phyloP scores from a whole-genome alignment of 2,329 filamentous ascomycete genomes.

The Alternaria longipes region DNA sequence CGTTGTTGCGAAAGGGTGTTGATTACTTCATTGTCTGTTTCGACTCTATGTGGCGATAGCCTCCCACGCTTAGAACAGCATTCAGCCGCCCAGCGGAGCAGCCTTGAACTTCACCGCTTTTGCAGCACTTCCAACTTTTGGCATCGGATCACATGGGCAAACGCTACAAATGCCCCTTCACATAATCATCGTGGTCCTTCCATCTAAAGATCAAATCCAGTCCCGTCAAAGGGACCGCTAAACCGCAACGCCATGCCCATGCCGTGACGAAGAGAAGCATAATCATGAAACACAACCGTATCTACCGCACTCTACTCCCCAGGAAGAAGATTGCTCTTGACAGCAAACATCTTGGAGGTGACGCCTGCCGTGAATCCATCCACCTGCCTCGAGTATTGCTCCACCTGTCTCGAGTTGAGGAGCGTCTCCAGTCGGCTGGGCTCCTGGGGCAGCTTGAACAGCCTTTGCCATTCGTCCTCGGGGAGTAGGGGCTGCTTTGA shows the following conservation, averaged over 20 bases:
- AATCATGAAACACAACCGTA: constrained; percentile 39
- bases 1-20: constrained; percentile 23
- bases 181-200: constrained; percentile 17
- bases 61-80: constrained; percentile 26
- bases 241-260: constrained; percentile 52
- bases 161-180: constrained; percentile 10
- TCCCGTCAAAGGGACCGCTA: constrained; percentile 35
- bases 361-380: constrained; percentile 94
- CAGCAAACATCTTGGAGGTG: constrained; percentile 97
- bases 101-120: constrained; percentile 13
- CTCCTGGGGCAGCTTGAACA: constrained; percentile 98
- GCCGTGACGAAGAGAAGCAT: constrained; percentile 48
- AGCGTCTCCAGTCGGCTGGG: constrained; percentile 92
- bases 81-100: constrained; percentile 19
- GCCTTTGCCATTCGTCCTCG: constrained; percentile 96
- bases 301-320: constrained; percentile 54
- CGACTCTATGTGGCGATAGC: constrained; percentile 31
- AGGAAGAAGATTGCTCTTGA: constrained; percentile 74
- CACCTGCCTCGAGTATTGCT: constrained; percentile 97
- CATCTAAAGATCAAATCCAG: constrained; percentile 31
- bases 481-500: constrained; percentile 90
- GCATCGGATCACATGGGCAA: constrained; percentile 10
- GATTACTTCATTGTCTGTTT: constrained; percentile 41
- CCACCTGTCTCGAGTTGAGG: constrained; percentile 93
- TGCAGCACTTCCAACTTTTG: constrained; percentile 19